Percentiles rank a stretch among this genome's conserved stretches.
Evolutionary conservation across 2,329 filamentous ascomycete genomes (phyloP).

Genomic region (Sarocladiaceae sp.): DNA sequence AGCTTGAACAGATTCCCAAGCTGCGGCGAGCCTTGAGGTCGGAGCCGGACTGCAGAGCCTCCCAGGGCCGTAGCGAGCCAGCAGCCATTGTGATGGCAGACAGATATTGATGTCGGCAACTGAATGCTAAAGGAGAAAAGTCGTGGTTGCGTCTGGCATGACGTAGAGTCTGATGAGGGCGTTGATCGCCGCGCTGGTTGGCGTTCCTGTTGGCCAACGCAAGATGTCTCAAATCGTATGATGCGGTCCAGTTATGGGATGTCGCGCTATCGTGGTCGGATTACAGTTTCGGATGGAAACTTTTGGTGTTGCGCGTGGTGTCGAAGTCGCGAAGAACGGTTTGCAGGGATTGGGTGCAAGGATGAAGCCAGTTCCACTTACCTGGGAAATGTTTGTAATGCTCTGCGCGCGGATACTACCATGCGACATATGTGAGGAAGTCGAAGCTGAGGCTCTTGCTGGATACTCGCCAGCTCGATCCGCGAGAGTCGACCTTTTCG

Average conservation of each 20-base stretch:
- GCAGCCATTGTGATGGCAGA: background rate
- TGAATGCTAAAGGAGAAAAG: background rate
- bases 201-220: no score
- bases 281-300: background rate
- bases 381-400: constrained; percentile 8
- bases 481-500: constrained; percentile 56
- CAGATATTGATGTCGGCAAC: background rate
- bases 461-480: constrained; percentile 52
- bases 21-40: background rate
- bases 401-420: constrained; percentile 3
- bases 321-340: background rate
- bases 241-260: background rate
- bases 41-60: background rate
- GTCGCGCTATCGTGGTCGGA: background rate
- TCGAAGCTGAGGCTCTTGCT: constrained; percentile 31
- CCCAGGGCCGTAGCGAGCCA: constrained; percentile 4
- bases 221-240: no score
- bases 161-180: no score
- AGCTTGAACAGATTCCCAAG: background rate
- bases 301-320: constrained; percentile 1
- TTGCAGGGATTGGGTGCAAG: constrained; percentile 6
- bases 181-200: no score
- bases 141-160: background rate
- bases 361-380: constrained; percentile 5
- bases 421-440: constrained; percentile 25